Evolutionary conservation across 1,284 basidiomycete genomes (phyloP).

Genomic region (Ceratobasidium papillatum): DNA sequence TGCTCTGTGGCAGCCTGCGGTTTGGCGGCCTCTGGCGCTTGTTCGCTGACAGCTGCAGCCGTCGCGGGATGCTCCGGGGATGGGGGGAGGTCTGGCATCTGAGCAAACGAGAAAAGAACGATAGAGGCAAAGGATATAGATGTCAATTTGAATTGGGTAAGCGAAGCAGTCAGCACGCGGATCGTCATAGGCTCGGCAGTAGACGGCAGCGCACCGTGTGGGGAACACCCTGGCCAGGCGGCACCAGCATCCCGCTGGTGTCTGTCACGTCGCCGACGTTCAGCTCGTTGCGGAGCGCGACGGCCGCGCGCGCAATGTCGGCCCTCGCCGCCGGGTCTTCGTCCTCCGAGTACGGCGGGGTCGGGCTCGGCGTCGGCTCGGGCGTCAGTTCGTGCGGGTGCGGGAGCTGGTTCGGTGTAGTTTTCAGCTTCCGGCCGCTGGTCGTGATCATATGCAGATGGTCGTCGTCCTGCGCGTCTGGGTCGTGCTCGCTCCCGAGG

Average conservation of each 20-base stretch:
- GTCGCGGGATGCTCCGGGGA: constrained; percentile 1
- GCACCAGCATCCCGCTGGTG: background rate
- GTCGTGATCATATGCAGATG: constrained; percentile 30
- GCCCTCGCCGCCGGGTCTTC: constrained; percentile 16
- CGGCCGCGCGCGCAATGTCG: background rate
- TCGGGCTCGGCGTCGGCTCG: constrained; percentile 11
- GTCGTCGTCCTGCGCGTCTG: background rate
- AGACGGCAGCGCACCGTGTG: constrained; percentile 25
- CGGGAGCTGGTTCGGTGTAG: background rate
- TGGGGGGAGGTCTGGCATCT: constrained; percentile 32
- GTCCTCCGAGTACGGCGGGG: constrained; percentile 4
- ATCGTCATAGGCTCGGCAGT: constrained; percentile 36
- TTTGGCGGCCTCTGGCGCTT: background rate
- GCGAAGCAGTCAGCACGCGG: constrained; percentile 32
- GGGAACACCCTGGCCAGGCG: background rate
- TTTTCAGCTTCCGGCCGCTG: background rate
- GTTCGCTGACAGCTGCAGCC: background rate
- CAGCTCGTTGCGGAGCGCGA: constrained; percentile 8
- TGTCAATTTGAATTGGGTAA: constrained; percentile 33
- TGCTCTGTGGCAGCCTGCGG: background rate
- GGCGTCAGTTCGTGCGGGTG: constrained; percentile 26
- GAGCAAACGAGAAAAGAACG: constrained; percentile 24
- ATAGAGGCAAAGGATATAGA: constrained; percentile 17
- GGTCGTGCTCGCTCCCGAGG: constrained; percentile 19
- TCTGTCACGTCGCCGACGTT: background rate